Percentiles rank a stretch among this genome's conserved stretches.
phyloP scores from a whole-genome alignment of 495 filamentous ascomycete genomes.

The Collariella sp. region DNA sequence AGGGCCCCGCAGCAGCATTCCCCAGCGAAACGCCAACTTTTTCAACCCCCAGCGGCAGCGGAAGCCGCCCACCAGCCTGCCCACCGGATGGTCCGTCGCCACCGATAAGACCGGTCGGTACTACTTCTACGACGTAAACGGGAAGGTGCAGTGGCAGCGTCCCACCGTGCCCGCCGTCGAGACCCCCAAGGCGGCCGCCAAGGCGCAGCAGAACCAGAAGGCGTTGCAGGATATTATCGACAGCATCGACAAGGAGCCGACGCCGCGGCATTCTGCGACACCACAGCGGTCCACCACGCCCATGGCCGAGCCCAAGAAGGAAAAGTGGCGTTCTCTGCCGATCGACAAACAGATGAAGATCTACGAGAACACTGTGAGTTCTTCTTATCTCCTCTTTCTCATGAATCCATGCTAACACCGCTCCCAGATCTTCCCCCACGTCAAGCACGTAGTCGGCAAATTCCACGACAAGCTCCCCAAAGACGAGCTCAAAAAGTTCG shows the following conservation, averaged over 20 bases:
- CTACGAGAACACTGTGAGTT: conserved; percentile 78
- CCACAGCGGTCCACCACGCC: conserved; percentile 55
- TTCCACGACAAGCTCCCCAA: conserved; percentile 76
- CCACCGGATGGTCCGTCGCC: conserved; percentile 72
- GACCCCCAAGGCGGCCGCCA: conserved; percentile 55
- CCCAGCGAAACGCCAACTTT: conserved; percentile 52
- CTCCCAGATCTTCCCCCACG: conserved; percentile 64
- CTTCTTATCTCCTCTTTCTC: neutral
- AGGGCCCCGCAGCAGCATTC: conserved; percentile 56
- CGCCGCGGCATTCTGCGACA: conserved; percentile 41
- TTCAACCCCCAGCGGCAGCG: conserved; percentile 52
- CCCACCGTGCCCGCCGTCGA: conserved; percentile 60
- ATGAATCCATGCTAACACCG: conserved; percentile 20
- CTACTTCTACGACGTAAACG: conserved; percentile 73
- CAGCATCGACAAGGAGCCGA: conserved; percentile 60
- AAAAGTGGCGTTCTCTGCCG: conserved; percentile 72
- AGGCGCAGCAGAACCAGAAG: conserved; percentile 44
- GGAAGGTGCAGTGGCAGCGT: conserved; percentile 68
- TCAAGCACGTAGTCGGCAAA: conserved; percentile 77
- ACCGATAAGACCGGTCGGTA: conserved; percentile 52
- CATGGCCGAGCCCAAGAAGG: conserved; percentile 57
- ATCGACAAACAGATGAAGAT: conserved; percentile 86
- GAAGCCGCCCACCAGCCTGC: conserved; percentile 50
- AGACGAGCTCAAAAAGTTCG: conserved; percentile 79
- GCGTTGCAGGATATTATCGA: conserved; percentile 78